Percentiles rank a stretch among this genome's conserved stretches.
These are phyloP conservation scores for Fragaria ananassa DNA, from an alignment of 306 rosid genomes.

Conservation along the genomic window DNA sequence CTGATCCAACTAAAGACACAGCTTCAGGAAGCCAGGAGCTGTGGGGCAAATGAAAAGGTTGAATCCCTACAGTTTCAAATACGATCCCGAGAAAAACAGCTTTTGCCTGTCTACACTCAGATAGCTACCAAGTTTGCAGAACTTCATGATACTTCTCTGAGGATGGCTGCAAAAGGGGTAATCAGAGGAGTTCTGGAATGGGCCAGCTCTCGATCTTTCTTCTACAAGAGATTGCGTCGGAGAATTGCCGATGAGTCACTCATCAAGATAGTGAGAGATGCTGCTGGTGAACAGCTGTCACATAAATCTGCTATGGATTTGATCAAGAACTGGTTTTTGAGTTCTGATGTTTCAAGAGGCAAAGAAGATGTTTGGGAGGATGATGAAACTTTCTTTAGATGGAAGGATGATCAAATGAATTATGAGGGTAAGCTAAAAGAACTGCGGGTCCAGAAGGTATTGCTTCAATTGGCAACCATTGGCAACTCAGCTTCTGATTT, in stretches of 20 bases:
- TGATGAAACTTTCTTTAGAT: slow-evolving; percentile 74
- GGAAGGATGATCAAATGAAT: slow-evolving; percentile 62
- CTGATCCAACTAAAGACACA: slow-evolving; percentile 66
- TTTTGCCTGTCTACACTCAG: slow-evolving; percentile 88
- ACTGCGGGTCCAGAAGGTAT: slow-evolving; percentile 73
- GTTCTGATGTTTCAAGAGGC: slow-evolving; percentile 49
- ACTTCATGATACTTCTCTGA: slow-evolving; percentile 85
- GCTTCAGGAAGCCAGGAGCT: slow-evolving; percentile 70
- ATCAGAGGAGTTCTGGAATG: slow-evolving; percentile 82
- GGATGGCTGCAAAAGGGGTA: slow-evolving; percentile 95
- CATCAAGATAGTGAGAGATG: slow-evolving; percentile 65
- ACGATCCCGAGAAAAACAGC: slow-evolving; percentile 80
- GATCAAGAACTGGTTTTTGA: slow-evolving; percentile 66
- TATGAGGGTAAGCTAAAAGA: slow-evolving; percentile 79
- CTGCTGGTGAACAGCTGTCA: slow-evolving; percentile 80
- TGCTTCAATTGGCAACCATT: slow-evolving; percentile 67
- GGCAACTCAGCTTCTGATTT: slow-evolving; percentile 68
- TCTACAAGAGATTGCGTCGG: slow-evolving; percentile 68
- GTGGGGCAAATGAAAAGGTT: slow-evolving; percentile 27
- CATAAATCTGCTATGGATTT: slow-evolving; percentile 58
- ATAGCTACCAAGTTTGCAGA: slow-evolving; percentile 94
- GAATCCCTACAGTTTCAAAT: slow-evolving; percentile 81
- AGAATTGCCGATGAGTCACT: slow-evolving; percentile 76
- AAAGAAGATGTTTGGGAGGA: slow-evolving; percentile 67
- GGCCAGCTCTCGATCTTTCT: slow-evolving; percentile 72